Base-by-base conservation (phyloP, 176 grass and related monocot genomes). In the Juncus inflexus region DNA sequence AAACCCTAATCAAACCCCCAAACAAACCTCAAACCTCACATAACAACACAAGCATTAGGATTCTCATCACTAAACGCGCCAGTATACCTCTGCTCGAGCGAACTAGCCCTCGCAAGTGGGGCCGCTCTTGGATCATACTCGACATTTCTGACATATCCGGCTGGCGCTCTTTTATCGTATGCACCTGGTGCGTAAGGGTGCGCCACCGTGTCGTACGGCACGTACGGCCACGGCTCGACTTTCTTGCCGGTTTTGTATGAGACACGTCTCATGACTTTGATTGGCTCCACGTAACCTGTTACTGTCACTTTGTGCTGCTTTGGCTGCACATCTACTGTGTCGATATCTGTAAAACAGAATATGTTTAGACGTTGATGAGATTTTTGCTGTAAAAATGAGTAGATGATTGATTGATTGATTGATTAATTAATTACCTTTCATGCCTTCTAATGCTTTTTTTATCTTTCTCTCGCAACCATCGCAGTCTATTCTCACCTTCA, bases 401-500 rank as follows among this genome's bases (percentile, higher is more conserved):
- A 28, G 19, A 28, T 28, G 19, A 28, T 28, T 28, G 19, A 28
- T 28, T 28, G 19, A 28, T 28, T 28, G 19, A 28, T 28, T 28
- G 19, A 28, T 28, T 28, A 1, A 28, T 28, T 61, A 43, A 39
- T 9, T 70, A 40, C 90, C 90, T 61, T 79, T 74, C 79, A 97
- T 77, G 66, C 63, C 79, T 72, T 86, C 63, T 1, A 89, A 13
- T 9, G 87, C 82, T 4, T 97, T 89, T 63, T 70, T 81, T 0
- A 97, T 50, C 80, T 91, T 97, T 42, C 87, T 78, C 60, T 97
- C 92, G 70, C 92, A 97, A 0, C 92, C 92, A 35, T 97, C 92
- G 64, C 92, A 97, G 77, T 97, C 92, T 78, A 97, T 97, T 15
- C 72, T 67, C 40, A 97, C 81, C 87, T 97, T 91, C 74, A 97